Evolutionary conservation across 352 stramenopile species (phyloP).

Genomic region (Phytopythium delawarense): DNA sequence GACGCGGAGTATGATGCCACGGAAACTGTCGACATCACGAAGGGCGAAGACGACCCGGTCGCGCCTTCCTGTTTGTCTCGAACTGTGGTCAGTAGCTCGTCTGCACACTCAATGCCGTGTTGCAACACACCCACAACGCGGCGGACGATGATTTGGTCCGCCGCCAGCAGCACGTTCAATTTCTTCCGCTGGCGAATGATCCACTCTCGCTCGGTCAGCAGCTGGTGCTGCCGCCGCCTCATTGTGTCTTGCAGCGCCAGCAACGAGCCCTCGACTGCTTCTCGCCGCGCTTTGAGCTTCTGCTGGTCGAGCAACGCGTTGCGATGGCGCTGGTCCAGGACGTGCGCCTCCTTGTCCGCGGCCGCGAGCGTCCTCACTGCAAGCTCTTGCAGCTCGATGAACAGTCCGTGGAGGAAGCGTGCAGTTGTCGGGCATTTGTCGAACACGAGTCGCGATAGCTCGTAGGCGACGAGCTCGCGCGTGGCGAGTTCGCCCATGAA

Average conservation of each 20-base stretch:
- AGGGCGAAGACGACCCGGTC: neutral
- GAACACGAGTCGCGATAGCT: slow-evolving; percentile 44
- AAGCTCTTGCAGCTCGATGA: slow-evolving; percentile 29
- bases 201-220: slow-evolving; percentile 34
- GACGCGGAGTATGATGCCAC: neutral
- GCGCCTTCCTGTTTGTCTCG: neutral
- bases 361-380: slow-evolving; percentile 20
- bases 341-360: slow-evolving; percentile 29
- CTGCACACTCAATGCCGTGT: slow-evolving; percentile 23
- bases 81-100: slow-evolving; percentile 18
- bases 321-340: slow-evolving; percentile 35
- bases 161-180: slow-evolving; percentile 38
- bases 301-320: slow-evolving; percentile 37
- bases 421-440: slow-evolving; percentile 54
- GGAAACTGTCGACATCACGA: too few relatives aligned
- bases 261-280: slow-evolving; percentile 18
- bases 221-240: slow-evolving; percentile 22
- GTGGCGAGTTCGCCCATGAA: slow-evolving; percentile 23
- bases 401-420: slow-evolving; percentile 44
- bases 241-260: slow-evolving; percentile 31
- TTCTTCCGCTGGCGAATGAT: slow-evolving; percentile 52
- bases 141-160: slow-evolving; percentile 41
- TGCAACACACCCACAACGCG: slow-evolving; percentile 25
- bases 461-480: slow-evolving; percentile 37
- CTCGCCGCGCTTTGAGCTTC: slow-evolving; percentile 21